Percentiles rank a stretch among this genome's conserved stretches.
phyloP scores from a whole-genome alignment of 1,284 basidiomycete genomes.

The Porodaedalea pini region DNA sequence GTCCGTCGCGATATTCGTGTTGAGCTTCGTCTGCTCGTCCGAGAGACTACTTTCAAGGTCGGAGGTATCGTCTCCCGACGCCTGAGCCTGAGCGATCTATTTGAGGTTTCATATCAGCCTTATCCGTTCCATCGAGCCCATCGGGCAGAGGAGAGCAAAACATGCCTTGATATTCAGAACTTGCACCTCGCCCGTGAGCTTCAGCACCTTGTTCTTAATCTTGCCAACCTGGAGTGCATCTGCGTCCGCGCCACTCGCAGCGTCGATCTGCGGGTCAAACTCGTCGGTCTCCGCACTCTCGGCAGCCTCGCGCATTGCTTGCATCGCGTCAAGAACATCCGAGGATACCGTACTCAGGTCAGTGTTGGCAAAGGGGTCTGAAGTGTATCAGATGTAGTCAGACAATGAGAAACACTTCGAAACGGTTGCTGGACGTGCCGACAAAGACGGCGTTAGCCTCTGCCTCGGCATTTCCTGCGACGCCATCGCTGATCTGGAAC shows the following conservation, averaged over 20 bases:
- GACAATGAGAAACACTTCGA: slow-evolving; percentile 39
- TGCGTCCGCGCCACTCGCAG: slow-evolving; percentile 37
- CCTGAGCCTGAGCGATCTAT: slow-evolving; percentile 39
- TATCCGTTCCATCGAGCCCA: background rate
- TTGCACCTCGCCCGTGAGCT: slow-evolving; percentile 42
- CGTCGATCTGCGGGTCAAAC: slow-evolving; percentile 44
- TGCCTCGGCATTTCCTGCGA: slow-evolving; percentile 39
- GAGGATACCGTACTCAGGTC: slow-evolving; percentile 27
- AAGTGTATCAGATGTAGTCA: slow-evolving; percentile 39
- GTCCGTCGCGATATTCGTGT: slow-evolving; percentile 37
- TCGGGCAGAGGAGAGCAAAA: background rate
- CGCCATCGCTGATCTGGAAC: slow-evolving; percentile 42
- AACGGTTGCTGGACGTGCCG: slow-evolving; percentile 40
- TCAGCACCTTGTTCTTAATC: slow-evolving; percentile 46
- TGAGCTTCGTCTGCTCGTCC: slow-evolving; percentile 36
- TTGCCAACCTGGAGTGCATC: slow-evolving; percentile 18
- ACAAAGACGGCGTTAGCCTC: slow-evolving; percentile 43
- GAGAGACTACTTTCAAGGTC: slow-evolving; percentile 29
- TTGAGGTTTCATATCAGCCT: background rate
- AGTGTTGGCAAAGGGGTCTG: slow-evolving; percentile 21
- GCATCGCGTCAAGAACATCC: slow-evolving; percentile 31
- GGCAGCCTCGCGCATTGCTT: slow-evolving; percentile 43
- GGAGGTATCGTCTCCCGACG: slow-evolving; percentile 34
- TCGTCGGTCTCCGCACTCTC: slow-evolving; percentile 37
- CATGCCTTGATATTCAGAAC: slow-evolving; percentile 37